A percentile compares a stretch with the other conserved stretches of the same genome.
Conservation (phyloP, 2,329 filamentous ascomycete genomes). For the Tolypocladium amazonense region DNA sequence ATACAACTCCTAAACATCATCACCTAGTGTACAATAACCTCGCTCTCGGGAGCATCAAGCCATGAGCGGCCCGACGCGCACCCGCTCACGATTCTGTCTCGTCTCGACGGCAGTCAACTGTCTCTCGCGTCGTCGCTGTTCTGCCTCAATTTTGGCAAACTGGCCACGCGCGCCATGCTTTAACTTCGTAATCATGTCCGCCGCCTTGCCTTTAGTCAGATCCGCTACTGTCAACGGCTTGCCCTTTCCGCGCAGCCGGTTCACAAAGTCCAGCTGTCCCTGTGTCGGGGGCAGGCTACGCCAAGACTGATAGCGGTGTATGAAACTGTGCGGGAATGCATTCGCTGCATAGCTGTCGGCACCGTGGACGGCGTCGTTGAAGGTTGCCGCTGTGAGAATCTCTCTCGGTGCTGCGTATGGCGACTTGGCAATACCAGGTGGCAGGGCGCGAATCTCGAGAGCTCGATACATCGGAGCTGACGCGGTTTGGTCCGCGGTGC, state of each 20-base stretch:
- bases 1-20: background rate
- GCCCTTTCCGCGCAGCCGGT: conserved; percentile 46
- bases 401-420: conserved; percentile 60
- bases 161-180: conserved; percentile 67
- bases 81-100: conserved; percentile 35
- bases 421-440: conserved; percentile 31
- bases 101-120: conserved; percentile 24
- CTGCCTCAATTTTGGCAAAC: conserved; percentile 42
- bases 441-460: conserved; percentile 38
- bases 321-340: conserved; percentile 56
- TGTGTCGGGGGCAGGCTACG: conserved; percentile 53
- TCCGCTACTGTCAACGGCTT: conserved; percentile 42
- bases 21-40: background rate
- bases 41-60: conserved; percentile 6
- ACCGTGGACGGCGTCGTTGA: conserved; percentile 69
- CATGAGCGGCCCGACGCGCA: conserved; percentile 43
- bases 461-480: conserved; percentile 26
- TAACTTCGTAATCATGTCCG: conserved; percentile 87
- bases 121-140: conserved; percentile 38
- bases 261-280: conserved; percentile 58
- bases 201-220: conserved; percentile 69
- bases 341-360: conserved; percentile 70
- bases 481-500: conserved; percentile 9
- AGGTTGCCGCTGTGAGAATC: conserved; percentile 53
- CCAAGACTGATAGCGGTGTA: conserved; percentile 59